These are phyloP conservation scores for Termitomyces sp. DNA, from an alignment of 768 basidiomycete genomes.

Conservation along the genomic window DNA sequence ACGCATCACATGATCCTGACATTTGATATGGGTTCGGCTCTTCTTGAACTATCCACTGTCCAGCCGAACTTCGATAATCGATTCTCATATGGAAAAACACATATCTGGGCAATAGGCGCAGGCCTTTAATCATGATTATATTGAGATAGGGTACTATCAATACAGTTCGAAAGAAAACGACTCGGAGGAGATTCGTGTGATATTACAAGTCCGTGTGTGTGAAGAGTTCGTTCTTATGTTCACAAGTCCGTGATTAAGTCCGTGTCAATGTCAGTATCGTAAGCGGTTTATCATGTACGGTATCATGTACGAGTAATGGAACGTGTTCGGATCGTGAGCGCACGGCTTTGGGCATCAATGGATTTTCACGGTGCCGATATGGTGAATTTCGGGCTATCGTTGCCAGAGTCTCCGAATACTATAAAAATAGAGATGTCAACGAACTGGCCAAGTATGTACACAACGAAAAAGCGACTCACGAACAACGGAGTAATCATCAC, in stretches of 20 bases:
- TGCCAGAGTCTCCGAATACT: conserved; percentile 30
- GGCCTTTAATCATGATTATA: conserved; percentile 5
- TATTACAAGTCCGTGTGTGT: conserved; percentile 12
- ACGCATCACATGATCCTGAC: conserved; percentile 17
- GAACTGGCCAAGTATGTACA: not conserved
- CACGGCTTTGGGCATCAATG: not conserved
- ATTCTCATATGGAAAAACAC: conserved; percentile 1
- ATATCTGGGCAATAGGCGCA: conserved; percentile 4
- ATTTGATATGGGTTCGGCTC: conserved; percentile 4
- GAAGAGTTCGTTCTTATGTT: conserved; percentile 4
- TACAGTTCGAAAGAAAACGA: conserved; percentile 9
- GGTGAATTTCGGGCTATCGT: conserved; percentile 35
- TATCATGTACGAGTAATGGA: conserved; percentile 1
- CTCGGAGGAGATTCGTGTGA: conserved; percentile 1
- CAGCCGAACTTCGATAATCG: conserved; percentile 4
- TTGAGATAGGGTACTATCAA: conserved; percentile 10
- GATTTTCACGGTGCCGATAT: conserved; percentile 28
- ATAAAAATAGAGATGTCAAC: not conserved
- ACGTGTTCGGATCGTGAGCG: conserved; percentile 3
- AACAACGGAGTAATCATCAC: conserved; percentile 30
- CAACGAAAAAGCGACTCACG: conserved; percentile 23
- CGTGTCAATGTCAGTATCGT: conserved; percentile 9
- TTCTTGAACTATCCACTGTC: not conserved
- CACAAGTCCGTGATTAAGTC: not conserved
- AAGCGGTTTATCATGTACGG: too few relatives aligned